phyloP scores from a whole-genome alignment of 257 asterid species.

The Asclepias syriaca region DNA sequence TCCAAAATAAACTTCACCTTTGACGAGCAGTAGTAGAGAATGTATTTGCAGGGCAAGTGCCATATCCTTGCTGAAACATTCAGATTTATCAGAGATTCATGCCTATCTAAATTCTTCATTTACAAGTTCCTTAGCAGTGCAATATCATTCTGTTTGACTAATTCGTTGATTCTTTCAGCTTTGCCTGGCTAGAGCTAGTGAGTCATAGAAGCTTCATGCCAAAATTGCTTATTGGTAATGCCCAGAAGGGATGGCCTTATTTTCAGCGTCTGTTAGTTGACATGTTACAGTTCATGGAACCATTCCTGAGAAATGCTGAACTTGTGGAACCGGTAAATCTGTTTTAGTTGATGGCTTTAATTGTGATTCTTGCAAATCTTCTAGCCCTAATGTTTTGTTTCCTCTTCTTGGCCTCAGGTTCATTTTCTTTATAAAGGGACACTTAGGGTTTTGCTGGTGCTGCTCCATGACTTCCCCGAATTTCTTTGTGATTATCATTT shows the following conservation, averaged over 20 bases:
- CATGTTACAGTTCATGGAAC: constrained; percentile 95
- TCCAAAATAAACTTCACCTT: too few species aligned
- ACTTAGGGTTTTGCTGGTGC: constrained; percentile 88
- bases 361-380: constrained; percentile 5
- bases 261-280: constrained; percentile 85
- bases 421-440: constrained; percentile 90
- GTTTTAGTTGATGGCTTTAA: not conserved
- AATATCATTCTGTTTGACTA: constrained; percentile 16
- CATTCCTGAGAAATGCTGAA: constrained; percentile 89
- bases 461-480: constrained; percentile 97
- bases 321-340: constrained; percentile 78
- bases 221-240: constrained; percentile 76
- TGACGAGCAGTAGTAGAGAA: too few species aligned
- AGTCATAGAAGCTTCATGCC: constrained; percentile 99
- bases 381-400: constrained; percentile 1
- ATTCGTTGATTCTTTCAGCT: constrained; percentile 55
- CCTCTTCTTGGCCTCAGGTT: constrained; percentile 35
- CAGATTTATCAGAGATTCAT: too few species aligned
- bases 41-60: too few species aligned
- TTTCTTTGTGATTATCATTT: constrained; percentile 97
- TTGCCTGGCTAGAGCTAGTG: constrained; percentile 95
- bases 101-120: too few species aligned
- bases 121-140: too few species aligned
- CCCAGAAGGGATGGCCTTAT: constrained; percentile 94
- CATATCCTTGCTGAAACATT: too few species aligned